phyloP scores from a whole-genome alignment of 2,329 filamentous ascomycete species.

The Verticillium klebahnii region DNA sequence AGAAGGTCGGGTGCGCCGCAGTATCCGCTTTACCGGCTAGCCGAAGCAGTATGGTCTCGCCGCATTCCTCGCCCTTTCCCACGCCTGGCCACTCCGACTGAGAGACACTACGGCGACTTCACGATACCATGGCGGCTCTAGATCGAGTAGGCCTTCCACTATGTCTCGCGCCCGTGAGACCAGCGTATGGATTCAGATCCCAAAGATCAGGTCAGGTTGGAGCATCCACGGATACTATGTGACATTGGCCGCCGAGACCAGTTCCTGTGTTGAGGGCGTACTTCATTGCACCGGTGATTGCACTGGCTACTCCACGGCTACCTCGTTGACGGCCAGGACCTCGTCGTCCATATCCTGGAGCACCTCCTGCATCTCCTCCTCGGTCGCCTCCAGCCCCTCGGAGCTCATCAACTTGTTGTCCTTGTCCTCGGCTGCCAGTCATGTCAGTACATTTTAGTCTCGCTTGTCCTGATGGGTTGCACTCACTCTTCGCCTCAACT shows the following conservation, averaged over 20 bases:
- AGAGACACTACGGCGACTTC: neutral
- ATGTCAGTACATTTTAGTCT: neutral
- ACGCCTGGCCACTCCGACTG: too few species aligned
- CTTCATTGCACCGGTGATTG: neutral
- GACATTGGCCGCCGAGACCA: neutral
- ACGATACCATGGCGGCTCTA: neutral
- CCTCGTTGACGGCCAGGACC: slow-evolving; percentile 19
- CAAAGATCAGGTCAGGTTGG: neutral
- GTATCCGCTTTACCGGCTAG: neutral
- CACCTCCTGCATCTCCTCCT: slow-evolving; percentile 55
- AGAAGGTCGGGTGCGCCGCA: neutral
- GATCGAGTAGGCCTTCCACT: neutral
- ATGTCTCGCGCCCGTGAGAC: neutral
- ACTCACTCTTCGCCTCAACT: slow-evolving; percentile 70
- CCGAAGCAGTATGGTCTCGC: neutral
- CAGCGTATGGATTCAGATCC: neutral
- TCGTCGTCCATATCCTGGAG: slow-evolving; percentile 38
- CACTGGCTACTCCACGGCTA: slow-evolving; percentile 2
- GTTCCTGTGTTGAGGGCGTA: neutral
- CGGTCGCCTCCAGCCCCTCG: slow-evolving; percentile 59
- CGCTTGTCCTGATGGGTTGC: neutral
- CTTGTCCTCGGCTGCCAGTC: slow-evolving; percentile 57
- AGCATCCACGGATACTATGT: neutral
- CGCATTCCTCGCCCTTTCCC: neutral
- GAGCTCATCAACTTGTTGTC: slow-evolving; percentile 65